Evolutionary conservation across 805 yeast species (phyloP).

Genomic region (Wickerhamomyces kurtzmanii): DNA sequence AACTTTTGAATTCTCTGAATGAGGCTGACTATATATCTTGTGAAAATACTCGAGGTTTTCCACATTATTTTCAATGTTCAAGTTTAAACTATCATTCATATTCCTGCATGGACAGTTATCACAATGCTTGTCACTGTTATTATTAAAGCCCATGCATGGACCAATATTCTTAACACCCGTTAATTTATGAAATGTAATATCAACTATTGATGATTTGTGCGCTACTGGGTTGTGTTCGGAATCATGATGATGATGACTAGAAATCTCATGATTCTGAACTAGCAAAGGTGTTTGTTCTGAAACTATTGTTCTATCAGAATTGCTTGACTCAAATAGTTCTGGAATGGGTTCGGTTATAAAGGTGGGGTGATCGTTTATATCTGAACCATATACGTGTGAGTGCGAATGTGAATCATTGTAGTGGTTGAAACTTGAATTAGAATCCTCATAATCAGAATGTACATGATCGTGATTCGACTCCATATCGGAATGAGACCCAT

Average conservation of each 20-base stretch:
- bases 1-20: neutral
- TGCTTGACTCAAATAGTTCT: too few relatives aligned
- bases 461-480: constrained; percentile 10
- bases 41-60: too few relatives aligned
- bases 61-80: too few relatives aligned
- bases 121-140: too few relatives aligned
- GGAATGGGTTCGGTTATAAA: neutral
- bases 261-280: neutral
- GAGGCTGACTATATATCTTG: too few relatives aligned
- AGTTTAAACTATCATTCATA: too few relatives aligned
- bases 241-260: constrained; percentile 1
- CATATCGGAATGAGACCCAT: constrained; percentile 32
- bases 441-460: constrained; percentile 10
- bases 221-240: constrained; percentile 1
- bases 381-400: constrained; percentile 5
- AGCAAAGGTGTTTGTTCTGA: neutral
- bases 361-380: too few relatives aligned
- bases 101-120: too few relatives aligned
- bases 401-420: constrained; percentile 7
- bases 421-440: constrained; percentile 9
- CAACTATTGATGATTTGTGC: too few relatives aligned
- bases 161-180: too few relatives aligned
- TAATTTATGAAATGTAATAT: too few relatives aligned
- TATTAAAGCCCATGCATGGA: too few relatives aligned
- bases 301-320: neutral